These are phyloP conservation scores for Sclerospora graminicola DNA, from an alignment of 352 stramenopile genomes.

Conservation along the genomic window DNA sequence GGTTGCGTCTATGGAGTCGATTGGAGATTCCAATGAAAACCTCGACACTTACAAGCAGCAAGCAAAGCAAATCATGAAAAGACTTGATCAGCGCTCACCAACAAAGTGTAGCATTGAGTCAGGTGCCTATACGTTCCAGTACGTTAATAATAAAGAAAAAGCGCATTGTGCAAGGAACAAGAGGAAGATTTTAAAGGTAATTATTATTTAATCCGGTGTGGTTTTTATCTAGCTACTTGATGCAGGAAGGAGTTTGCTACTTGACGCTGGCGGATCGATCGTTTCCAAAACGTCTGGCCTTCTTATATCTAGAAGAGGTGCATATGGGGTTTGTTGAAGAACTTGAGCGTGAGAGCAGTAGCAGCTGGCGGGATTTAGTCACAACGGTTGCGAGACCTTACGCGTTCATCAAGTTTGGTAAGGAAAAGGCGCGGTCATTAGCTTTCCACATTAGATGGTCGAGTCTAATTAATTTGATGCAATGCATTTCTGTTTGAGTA, in stretches of 20 bases:
- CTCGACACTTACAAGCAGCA: constrained; percentile 88
- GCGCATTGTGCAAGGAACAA: neutral
- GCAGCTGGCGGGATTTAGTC: constrained; percentile 87
- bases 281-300: constrained; percentile 96
- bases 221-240: constrained; percentile 84
- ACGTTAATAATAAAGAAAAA: constrained; percentile 17
- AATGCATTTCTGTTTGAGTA: constrained; percentile 8
- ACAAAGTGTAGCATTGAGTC: constrained; percentile 93
- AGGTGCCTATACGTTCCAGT: constrained; percentile 88
- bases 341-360: constrained; percentile 88
- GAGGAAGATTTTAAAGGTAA: neutral
- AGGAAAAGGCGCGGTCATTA: neutral
- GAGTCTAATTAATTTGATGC: neutral
- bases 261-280: constrained; percentile 92
- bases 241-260: constrained; percentile 96
- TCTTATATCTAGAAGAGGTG: constrained; percentile 96
- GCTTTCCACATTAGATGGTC: neutral
- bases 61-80: constrained; percentile 92
- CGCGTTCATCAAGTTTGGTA: constrained; percentile 97
- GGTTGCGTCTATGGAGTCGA: constrained; percentile 91
- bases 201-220: neutral
- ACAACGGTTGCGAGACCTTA: constrained; percentile 95
- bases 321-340: constrained; percentile 91
- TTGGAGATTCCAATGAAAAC: constrained; percentile 70
- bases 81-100: constrained; percentile 83